phyloP scores from a whole-genome alignment of 2,329 filamentous ascomycete genomes.

The Colletotrichum costaricense region DNA sequence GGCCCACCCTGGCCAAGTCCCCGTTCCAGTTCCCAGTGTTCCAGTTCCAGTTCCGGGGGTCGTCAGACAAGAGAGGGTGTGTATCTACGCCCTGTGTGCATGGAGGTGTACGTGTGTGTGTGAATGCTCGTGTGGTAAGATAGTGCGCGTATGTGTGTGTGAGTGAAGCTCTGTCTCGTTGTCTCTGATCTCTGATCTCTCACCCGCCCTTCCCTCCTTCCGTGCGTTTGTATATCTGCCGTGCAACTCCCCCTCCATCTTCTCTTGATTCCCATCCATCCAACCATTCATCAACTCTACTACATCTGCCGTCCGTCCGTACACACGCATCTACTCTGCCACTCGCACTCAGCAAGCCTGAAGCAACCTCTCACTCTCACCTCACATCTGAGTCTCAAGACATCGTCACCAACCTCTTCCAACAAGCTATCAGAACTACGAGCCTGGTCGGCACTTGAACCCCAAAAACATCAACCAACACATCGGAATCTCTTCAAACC shows the following conservation, averaged over 20 bases:
- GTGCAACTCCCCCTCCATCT: slow-evolving; percentile 11
- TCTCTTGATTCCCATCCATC: background rate
- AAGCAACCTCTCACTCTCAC: background rate
- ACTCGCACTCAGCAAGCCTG: background rate
- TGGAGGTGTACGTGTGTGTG: background rate
- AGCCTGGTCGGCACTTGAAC: slow-evolving; percentile 16
- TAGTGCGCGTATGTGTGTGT: background rate
- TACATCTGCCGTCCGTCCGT: background rate
- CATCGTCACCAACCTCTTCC: background rate
- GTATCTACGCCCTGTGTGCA: background rate
- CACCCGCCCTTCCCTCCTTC: slow-evolving; percentile 13
- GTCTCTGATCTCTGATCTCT: slow-evolving; percentile 17
- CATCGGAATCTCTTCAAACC: slow-evolving; percentile 15
- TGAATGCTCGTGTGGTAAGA: slow-evolving; percentile 12
- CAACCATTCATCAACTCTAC: background rate
- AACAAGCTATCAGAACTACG: background rate
- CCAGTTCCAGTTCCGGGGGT: slow-evolving; percentile 20
- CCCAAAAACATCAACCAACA: background rate
- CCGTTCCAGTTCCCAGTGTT: background rate
- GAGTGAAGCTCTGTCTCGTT: slow-evolving; percentile 25
- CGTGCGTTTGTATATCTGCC: slow-evolving; percentile 33
- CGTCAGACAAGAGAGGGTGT: slow-evolving; percentile 1
- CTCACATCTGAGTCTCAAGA: background rate
- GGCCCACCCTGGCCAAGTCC: background rate
- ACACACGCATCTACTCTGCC: background rate